Base-by-base conservation (phyloP, 1,284 basidiomycete genomes). In the Rhizoctonia solani region DNA sequence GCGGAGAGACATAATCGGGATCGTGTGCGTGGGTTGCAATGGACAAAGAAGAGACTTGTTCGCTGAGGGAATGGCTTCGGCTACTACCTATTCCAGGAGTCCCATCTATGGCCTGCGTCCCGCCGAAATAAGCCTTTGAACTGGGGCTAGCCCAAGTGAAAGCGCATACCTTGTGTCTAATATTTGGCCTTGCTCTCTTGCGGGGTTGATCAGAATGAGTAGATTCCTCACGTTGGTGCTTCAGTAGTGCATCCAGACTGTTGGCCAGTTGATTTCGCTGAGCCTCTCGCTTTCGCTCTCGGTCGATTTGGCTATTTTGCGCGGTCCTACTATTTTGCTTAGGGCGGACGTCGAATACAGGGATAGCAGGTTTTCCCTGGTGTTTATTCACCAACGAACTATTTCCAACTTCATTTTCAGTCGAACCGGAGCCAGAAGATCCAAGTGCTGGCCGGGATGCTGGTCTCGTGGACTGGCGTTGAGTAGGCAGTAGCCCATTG, bases 221-320 rank as follows among this genome's bases (percentile, higher is more conserved):
- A 21, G 67, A 23, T 47, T 59, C 58, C 16, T 68, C 67, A 14
- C 50, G 19, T 27, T 53, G 44, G 34, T 58, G 56, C 42, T 67
- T 68, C 27, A 59, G 23, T 25, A 53, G 27, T 11, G 47, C 55
- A 13, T 47, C 49, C 42, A 68, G 41, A 8, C 34, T 68, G n/a
- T 54, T 44, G 14, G 67, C 67, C 8, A 68, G 50, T 27, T 63
- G 46, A 29, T 63, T 58, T 13, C 54, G 56, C 8, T 63, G 47
- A 52, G 58, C 58, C 30, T 63, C 58, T 3, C 58, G 58, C 32
- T 52, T 42, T 2, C 39, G 39, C 14, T 44, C 41, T 5, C 34
- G 46, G 30, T 49, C 39, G 44, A 29, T 42, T 59, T 59, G 19
- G 2, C 52, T n/a, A 53, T 19, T 53, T 9, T 53, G 14, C 13